Conservation (phyloP, 345 rosid species). For the Raphanus raphanistrum region DNA sequence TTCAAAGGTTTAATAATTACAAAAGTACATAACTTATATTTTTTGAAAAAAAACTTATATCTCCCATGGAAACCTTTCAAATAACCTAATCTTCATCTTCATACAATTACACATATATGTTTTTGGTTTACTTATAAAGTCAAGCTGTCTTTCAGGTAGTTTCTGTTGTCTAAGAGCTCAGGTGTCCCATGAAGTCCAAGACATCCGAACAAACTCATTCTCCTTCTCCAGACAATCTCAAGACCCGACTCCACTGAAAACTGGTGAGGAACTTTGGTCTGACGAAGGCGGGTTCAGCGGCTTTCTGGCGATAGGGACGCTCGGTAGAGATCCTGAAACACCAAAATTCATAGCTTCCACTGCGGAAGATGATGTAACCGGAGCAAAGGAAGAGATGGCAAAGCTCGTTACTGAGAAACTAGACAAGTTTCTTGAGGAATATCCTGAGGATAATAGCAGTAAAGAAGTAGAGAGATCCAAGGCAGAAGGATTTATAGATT, state of each 20-base stretch:
- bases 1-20: slow-evolving; percentile 14
- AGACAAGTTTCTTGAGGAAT: slow-evolving; percentile 29
- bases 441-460: neutral
- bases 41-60: neutral
- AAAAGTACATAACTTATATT: neutral
- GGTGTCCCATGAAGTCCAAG: slow-evolving; percentile 20
- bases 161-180: slow-evolving; percentile 21
- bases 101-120: neutral
- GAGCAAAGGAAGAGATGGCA: neutral
- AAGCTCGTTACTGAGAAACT: slow-evolving; percentile 32
- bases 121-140: neutral
- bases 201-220: slow-evolving; percentile 38
- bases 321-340: slow-evolving; percentile 37
- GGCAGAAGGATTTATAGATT: neutral
- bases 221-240: slow-evolving; percentile 21
- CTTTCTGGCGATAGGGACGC: slow-evolving; percentile 30
- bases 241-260: neutral
- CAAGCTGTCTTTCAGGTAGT: slow-evolving; percentile 16
- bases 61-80: neutral
- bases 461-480: neutral
- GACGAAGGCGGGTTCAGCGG: slow-evolving; percentile 32
- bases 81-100: neutral
- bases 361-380: slow-evolving; percentile 11
- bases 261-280: slow-evolving; percentile 1
- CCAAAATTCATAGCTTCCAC: slow-evolving; percentile 22